phyloP scores from a whole-genome alignment of 2,329 filamentous ascomycete genomes.

The Trichoderma sp. region DNA sequence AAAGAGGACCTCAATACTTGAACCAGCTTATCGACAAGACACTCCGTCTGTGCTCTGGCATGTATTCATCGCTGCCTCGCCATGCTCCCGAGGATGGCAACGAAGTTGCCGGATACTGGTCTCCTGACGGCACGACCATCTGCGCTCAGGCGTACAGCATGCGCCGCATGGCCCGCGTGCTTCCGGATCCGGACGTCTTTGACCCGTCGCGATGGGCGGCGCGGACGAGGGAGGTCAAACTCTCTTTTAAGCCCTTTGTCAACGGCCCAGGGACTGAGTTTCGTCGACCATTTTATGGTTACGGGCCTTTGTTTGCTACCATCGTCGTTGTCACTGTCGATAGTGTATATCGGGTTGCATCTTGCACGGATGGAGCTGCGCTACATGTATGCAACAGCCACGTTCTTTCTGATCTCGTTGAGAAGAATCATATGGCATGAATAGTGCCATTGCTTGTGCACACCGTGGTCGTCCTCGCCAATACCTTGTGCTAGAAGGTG shows the following conservation, averaged over 20 bases:
- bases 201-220: not conserved
- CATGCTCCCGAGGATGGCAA: not conserved
- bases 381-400: no score
- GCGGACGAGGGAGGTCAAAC: slow-evolving; percentile 45
- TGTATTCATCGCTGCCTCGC: slow-evolving; percentile 9
- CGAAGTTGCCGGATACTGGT: not conserved
- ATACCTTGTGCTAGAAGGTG: no score
- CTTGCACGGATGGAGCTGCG: slow-evolving; percentile 54
- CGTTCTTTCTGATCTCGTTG: no score
- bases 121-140: not conserved
- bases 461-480: no score
- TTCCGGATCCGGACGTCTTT: slow-evolving; percentile 18
- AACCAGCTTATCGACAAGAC: slow-evolving; percentile 21
- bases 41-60: slow-evolving; percentile 19
- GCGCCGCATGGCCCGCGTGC: not conserved
- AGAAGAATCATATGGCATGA: not conserved
- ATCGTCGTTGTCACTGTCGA: not conserved
- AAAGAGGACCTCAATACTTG: slow-evolving; percentile 33
- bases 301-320: slow-evolving; percentile 33
- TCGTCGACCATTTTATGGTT: slow-evolving; percentile 38
- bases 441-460: not conserved
- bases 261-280: slow-evolving; percentile 33
- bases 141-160: slow-evolving; percentile 15
- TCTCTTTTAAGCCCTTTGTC: slow-evolving; percentile 38
- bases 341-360: slow-evolving; percentile 57